These are phyloP conservation scores for Phoma herbarum DNA, from an alignment of 2,329 filamentous ascomycete species.

Conservation along the genomic window DNA sequence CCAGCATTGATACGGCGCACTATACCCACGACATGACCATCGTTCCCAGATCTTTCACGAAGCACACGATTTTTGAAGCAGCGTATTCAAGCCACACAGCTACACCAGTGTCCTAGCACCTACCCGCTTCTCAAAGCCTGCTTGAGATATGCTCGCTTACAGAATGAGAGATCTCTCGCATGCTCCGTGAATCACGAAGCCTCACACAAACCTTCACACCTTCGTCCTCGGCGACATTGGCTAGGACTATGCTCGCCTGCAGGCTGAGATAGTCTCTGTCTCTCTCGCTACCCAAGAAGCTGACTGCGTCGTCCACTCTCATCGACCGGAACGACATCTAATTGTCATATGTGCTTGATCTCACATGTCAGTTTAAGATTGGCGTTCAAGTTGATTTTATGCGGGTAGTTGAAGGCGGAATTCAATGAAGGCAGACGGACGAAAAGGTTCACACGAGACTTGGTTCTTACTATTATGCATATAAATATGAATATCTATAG, in stretches of 20 bases:
- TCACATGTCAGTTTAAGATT: no score
- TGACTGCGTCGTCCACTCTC: no score
- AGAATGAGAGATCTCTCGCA: conserved; percentile 1
- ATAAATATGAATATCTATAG: no score
- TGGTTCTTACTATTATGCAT: no score
- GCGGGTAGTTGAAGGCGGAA: no score
- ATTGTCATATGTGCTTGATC: no score
- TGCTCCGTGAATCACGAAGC: no score
- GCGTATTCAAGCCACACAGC: neutral
- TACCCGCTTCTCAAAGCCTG: neutral
- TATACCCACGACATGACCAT: neutral
- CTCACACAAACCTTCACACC: no score
- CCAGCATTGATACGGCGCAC: neutral
- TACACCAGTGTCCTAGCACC: neutral
- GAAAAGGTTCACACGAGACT: no score
- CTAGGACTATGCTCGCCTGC: neutral
- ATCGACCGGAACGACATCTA: no score
- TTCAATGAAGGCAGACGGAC: no score
- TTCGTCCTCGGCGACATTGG: neutral
- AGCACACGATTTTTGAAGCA: neutral
- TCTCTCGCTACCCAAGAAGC: neutral
- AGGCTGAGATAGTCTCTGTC: neutral
- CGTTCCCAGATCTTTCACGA: neutral
- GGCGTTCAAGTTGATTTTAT: no score
- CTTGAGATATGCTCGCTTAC: neutral